Evolutionary conservation across 2,329 filamentous ascomycete genomes (phyloP).

Genomic region (Fusarium torreyae): DNA sequence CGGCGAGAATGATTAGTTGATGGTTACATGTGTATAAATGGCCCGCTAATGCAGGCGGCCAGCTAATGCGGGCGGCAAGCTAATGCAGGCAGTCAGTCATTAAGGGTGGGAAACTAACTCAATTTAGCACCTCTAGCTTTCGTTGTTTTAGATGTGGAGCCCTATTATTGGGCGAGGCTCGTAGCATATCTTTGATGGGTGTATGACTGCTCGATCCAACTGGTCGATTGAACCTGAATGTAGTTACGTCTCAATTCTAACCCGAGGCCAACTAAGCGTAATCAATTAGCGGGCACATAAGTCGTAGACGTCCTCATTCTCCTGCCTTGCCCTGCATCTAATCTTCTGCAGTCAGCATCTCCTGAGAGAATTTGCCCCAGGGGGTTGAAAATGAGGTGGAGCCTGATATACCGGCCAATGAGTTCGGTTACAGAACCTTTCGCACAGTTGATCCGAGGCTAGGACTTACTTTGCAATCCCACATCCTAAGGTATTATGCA

Average conservation of each 20-base stretch:
- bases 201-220: background rate
- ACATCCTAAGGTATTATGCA: background rate
- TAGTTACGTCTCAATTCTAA: background rate
- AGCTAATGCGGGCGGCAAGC: background rate
- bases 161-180: background rate
- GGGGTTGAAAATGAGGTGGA: constrained; percentile 6
- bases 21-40: background rate
- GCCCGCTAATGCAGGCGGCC: background rate
- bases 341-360: background rate
- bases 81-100: background rate
- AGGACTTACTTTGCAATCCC: background rate
- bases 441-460: background rate
- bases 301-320: background rate
- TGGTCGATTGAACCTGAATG: background rate
- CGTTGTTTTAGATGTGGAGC: background rate
- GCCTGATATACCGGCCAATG: constrained; percentile 2
- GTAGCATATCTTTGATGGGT: background rate
- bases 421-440: background rate
- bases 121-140: background rate
- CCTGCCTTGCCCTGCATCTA: background rate
- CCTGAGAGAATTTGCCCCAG: background rate
- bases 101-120: background rate
- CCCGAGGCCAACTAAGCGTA: background rate
- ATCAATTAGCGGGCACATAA: background rate
- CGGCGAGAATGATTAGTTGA: background rate